Evolutionary conservation across 768 basidiomycete genomes (phyloP).

Genomic region (Xerocomellus chrysenteron): DNA sequence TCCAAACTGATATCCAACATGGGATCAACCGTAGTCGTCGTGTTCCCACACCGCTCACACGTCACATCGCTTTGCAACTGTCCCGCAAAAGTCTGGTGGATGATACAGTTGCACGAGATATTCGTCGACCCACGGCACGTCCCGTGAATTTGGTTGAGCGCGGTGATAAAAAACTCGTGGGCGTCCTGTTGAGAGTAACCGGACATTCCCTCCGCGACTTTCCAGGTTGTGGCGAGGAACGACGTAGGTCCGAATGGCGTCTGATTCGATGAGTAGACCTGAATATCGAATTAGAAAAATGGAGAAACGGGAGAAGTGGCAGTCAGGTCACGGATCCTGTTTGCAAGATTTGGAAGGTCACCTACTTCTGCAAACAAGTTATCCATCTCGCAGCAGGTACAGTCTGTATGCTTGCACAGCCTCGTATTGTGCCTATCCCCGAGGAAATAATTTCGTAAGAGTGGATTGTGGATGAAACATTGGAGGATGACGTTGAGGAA

Average conservation of each 20-base stretch:
- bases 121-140: constrained; percentile 74
- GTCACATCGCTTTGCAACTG: constrained; percentile 85
- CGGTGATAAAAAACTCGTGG: constrained; percentile 82
- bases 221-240: constrained; percentile 85
- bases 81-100: constrained; percentile 89
- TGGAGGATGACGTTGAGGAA: constrained; percentile 93
- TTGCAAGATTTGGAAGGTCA: neutral
- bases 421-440: constrained; percentile 83
- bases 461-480: constrained; percentile 84
- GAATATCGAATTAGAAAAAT: neutral
- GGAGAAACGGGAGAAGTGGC: too few species aligned
- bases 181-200: constrained; percentile 96
- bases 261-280: constrained; percentile 59
- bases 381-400: constrained; percentile 95
- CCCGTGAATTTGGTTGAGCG: constrained; percentile 84
- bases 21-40: constrained; percentile 80
- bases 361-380: constrained; percentile 71
- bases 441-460: constrained; percentile 86
- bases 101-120: constrained; percentile 83
- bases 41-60: constrained; percentile 81
- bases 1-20: constrained; percentile 91
- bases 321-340: neutral
- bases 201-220: constrained; percentile 70
- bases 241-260: constrained; percentile 77
- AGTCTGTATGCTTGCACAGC: constrained; percentile 67